Conservation (phyloP, 2,329 filamentous ascomycete genomes). For the Xylaria sp. region DNA sequence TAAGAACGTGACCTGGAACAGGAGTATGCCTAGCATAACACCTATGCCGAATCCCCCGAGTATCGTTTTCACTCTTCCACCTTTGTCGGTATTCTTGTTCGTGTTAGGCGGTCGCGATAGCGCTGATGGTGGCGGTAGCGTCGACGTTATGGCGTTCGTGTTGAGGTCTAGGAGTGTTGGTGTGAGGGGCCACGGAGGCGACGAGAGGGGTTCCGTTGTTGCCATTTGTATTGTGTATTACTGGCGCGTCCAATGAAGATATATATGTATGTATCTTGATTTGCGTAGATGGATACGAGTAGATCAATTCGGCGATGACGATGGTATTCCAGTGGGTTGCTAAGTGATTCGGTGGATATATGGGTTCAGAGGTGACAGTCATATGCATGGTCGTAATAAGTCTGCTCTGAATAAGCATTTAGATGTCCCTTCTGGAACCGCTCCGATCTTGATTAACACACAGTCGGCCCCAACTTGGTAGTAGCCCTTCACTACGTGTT, state of each 20-base stretch:
- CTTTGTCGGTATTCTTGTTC: not conserved
- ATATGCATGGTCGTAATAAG: no score
- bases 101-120: no score
- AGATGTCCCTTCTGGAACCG: no score
- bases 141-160: not conserved
- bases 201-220: no score
- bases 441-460: no score
- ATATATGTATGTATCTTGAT: not conserved
- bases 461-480: no score
- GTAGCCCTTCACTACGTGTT: no score
- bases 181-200: not conserved
- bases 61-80: not conserved
- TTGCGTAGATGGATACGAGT: not conserved
- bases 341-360: not conserved
- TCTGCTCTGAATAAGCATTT: no score
- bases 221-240: not conserved
- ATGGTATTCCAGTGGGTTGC: not conserved
- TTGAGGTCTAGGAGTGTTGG: not conserved
- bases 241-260: not conserved
- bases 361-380: no score
- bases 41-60: not conserved
- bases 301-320: not conserved
- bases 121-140: not conserved
- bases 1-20: no score
- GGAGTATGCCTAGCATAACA: not conserved